These are phyloP conservation scores for Liquidambar formosana DNA, from an alignment of 164 flowering plant genomes.

Conservation along the genomic window DNA sequence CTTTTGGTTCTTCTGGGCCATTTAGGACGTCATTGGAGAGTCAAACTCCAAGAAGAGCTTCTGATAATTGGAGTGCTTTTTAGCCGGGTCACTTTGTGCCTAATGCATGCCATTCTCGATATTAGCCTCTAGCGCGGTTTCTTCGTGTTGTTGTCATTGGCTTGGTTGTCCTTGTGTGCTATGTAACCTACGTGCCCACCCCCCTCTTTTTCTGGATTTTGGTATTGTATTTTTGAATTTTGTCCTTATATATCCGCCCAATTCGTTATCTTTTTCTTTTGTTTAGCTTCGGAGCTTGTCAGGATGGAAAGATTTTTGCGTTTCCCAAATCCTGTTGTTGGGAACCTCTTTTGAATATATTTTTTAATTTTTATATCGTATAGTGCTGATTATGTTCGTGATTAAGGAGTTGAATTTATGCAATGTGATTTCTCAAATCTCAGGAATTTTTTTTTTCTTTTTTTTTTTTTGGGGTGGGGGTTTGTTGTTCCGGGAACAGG, in stretches of 20 bases:
- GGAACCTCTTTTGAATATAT: background rate
- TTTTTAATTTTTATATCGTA: slow-evolving; percentile 2
- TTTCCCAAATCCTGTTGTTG: background rate
- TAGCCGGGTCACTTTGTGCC: slow-evolving; percentile 14
- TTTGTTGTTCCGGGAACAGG: background rate
- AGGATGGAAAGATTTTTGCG: background rate
- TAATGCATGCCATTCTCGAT: too few species aligned
- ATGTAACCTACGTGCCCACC: background rate
- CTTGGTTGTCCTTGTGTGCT: background rate
- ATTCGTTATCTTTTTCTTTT: background rate
- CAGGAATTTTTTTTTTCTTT: background rate
- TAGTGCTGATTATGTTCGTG: background rate
- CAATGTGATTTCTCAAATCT: background rate
- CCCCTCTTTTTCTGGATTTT: too few species aligned
- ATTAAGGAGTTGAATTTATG: background rate
- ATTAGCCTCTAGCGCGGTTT: background rate
- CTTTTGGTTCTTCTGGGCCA: slow-evolving; percentile 53
- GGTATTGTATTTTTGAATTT: slow-evolving; percentile 6
- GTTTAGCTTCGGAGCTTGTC: background rate
- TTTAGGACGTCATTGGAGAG: slow-evolving; percentile 40
- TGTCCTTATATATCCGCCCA: background rate
- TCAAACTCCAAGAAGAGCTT: slow-evolving; percentile 46
- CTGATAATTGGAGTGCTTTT: slow-evolving; percentile 60
- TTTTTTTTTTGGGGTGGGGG: background rate
- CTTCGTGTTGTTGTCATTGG: background rate